Conservation (phyloP, 805 yeast species). For the Candida sanyiensis region DNA sequence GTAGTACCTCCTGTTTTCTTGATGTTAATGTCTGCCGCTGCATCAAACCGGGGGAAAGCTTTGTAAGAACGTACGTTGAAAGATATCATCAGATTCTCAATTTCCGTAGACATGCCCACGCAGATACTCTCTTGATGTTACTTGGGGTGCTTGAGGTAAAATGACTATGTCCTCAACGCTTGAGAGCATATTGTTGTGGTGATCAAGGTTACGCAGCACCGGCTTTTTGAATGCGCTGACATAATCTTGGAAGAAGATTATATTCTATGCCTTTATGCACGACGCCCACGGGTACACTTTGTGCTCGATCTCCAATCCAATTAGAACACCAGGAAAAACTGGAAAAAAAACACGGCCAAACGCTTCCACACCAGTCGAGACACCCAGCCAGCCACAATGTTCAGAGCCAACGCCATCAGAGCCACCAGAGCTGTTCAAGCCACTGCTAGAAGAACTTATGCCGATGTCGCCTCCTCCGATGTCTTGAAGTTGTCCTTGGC, state of each 20-base stretch:
- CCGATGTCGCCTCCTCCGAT: slow-evolving; percentile 72
- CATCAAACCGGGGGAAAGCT: neutral
- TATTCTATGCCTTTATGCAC: too few species aligned
- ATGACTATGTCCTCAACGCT: too few species aligned
- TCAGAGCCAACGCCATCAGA: slow-evolving; percentile 26
- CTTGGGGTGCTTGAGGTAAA: neutral
- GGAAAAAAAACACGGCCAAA: slow-evolving; percentile 1
- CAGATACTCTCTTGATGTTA: too few species aligned
- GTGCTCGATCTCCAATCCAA: slow-evolving; percentile 10
- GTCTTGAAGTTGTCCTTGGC: slow-evolving; percentile 84
- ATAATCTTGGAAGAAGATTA: too few species aligned
- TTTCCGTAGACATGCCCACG: slow-evolving; percentile 14
- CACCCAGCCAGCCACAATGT: slow-evolving; percentile 18
- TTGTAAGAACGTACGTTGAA: slow-evolving; percentile 12
- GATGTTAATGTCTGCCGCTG: neutral
- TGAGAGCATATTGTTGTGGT: too few species aligned
- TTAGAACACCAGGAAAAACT: slow-evolving; percentile 6
- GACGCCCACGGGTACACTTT: too few species aligned
- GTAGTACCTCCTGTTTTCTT: slow-evolving; percentile 20
- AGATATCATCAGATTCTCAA: slow-evolving; percentile 14
- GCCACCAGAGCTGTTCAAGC: slow-evolving; percentile 37
- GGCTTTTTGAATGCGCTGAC: neutral
- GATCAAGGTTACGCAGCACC: too few species aligned
- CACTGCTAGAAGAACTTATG: slow-evolving; percentile 76
- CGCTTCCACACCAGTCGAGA: neutral